Base-by-base conservation (phyloP, 2,329 filamentous ascomycete species). In the Nothophoma quercina region DNA sequence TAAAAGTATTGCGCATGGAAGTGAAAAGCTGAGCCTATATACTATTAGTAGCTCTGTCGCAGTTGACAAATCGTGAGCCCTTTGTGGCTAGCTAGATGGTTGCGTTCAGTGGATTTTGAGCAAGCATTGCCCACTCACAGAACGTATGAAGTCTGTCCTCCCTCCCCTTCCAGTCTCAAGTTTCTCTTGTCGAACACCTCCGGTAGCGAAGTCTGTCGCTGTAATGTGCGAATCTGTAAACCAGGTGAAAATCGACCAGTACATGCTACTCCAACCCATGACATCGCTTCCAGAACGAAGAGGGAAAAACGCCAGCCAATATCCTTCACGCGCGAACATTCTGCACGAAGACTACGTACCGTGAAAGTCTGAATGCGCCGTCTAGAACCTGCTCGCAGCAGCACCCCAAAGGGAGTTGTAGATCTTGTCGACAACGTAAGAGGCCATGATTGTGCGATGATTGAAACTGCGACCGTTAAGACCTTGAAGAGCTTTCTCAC, bases 391-490 rank as follows among this genome's bases (percentile, higher is more conserved):
- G 58, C 58, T 63, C 13, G 70, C 68, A 38, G 69, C 68, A 48
- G 63, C 60, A 47, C 60, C 64, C 62, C 63, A 96, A 78, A 96
- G 86, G 83, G 90, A 96, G 86, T 91, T 95, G 86, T 98, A 99
- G 79, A 99, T 91, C 71, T 93, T 93, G 78, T 99, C 95, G 76
- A 98, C 93, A 79, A 99, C 91, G 75, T 93, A 95, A 62, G 92
- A 89, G 67, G 93, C 95, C 74, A 90, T 93, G 76, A 99, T 96
- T 82, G 91, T 91, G 70, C 88, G 86, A 69, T 91, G 91, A 72
- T 91, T 95, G 77, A 99, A 99, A 77, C 90, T 96, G 73, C 95
- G 88, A 71, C 95, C 95, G 77, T 99, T 98, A 59, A 99, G 86
- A 71, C 95, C 95, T 76, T 96, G 96, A 79, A 98, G 96, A 68